Percentiles rank a stretch among this genome's conserved stretches.
These are phyloP conservation scores for Debaryomyces fabryi DNA, from an alignment of 1,139 yeast species.

Conservation along the genomic window DNA sequence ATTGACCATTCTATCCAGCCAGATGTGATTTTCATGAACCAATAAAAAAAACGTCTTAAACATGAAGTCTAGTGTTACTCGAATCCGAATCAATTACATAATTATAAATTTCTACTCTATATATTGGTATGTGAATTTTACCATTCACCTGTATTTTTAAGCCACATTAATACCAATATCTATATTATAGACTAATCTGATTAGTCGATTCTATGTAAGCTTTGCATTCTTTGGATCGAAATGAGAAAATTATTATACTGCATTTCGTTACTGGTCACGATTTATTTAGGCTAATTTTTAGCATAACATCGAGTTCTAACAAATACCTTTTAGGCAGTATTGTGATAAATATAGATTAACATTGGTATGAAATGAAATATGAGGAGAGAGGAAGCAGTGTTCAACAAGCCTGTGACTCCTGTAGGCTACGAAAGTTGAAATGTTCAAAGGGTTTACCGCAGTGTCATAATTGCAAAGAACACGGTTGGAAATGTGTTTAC, in stretches of 20 bases:
- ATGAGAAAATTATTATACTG: background rate
- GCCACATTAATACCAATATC: background rate
- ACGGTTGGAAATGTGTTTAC: slow-evolving; percentile 31
- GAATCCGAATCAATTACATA: background rate
- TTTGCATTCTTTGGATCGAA: background rate
- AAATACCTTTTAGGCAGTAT: background rate
- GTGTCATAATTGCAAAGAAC: slow-evolving; percentile 31
- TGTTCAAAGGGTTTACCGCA: slow-evolving; percentile 31
- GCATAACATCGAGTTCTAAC: background rate
- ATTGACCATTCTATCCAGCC: slow-evolving; percentile 9
- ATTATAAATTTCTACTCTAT: background rate
- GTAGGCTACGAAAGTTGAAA: slow-evolving; percentile 30
- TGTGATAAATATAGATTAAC: background rate
- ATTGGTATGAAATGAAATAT: background rate
- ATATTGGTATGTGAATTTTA: background rate
- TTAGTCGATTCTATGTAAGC: background rate
- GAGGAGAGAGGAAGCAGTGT: background rate
- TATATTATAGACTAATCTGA: background rate
- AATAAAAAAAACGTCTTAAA: background rate
- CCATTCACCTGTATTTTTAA: background rate
- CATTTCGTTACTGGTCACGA: background rate
- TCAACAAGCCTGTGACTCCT: slow-evolving; percentile 31
- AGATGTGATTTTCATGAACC: slow-evolving; percentile 4
- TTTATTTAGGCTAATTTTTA: background rate
- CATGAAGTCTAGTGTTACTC: background rate